Evolutionary conservation across 805 yeast species (phyloP).

Genomic region (Yamadazyma paraphyllophila): DNA sequence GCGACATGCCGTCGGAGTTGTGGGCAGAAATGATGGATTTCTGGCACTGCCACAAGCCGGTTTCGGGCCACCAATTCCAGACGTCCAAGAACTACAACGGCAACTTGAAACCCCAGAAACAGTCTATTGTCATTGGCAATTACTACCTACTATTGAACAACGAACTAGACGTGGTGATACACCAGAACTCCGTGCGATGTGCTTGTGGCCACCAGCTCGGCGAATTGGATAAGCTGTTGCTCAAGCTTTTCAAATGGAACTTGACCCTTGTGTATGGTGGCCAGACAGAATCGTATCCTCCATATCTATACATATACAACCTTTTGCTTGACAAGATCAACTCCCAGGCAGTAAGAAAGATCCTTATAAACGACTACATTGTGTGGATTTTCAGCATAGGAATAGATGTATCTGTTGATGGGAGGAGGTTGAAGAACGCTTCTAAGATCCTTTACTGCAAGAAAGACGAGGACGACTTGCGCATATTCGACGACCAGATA

Average conservation of each 20-base stretch:
- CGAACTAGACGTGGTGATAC: conserved; percentile 5
- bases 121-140: conserved; percentile 51
- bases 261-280: conserved; percentile 27
- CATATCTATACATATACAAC: conserved; percentile 37
- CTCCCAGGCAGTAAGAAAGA: conserved; percentile 35
- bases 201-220: conserved; percentile 44
- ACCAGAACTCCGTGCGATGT: conserved; percentile 27
- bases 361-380: conserved; percentile 20
- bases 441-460: conserved; percentile 29
- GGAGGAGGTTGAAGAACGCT: conserved; percentile 17
- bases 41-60: conserved; percentile 95
- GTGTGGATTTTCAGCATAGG: conserved; percentile 40
- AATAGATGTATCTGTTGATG: conserved; percentile 24
- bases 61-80: conserved; percentile 20
- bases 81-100: conserved; percentile 35
- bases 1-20: conserved; percentile 82
- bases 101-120: conserved; percentile 41
- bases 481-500: conserved; percentile 17
- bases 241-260: conserved; percentile 56
- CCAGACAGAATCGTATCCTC: conserved; percentile 26
- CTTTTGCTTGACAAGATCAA: conserved; percentile 41
- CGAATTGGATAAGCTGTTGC: conserved; percentile 19
- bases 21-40: conserved; percentile 97
- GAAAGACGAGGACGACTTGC: conserved; percentile 15
- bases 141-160: conserved; percentile 49